Conservation (phyloP, 176 grass and related monocot species). For the Elymus sibiricus region DNA sequence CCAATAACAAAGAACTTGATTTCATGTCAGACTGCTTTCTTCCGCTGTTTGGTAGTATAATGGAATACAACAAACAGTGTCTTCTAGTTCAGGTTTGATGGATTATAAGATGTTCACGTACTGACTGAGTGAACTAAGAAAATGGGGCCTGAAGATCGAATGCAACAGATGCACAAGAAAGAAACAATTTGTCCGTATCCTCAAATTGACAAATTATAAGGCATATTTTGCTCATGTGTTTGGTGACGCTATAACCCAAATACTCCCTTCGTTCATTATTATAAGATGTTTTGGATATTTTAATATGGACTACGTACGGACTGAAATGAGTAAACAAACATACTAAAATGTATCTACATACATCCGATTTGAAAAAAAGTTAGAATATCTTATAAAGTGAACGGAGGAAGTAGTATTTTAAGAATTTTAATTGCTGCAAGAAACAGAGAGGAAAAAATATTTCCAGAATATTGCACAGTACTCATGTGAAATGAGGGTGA, state of each 20-base stretch:
- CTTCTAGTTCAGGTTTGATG: neutral
- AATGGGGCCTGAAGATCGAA: neutral
- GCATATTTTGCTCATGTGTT: too few relatives aligned
- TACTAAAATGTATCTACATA: too few relatives aligned
- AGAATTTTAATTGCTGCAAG: too few relatives aligned
- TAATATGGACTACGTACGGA: too few relatives aligned
- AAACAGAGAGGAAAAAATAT: too few relatives aligned
- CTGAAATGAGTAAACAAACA: too few relatives aligned
- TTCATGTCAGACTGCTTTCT: neutral
- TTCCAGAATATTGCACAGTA: too few relatives aligned
- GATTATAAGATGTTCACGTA: neutral
- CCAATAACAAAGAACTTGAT: neutral
- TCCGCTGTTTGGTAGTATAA: neutral
- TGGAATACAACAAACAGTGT: neutral
- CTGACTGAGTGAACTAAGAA: neutral
- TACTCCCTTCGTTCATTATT: neutral
- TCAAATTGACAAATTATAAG: neutral
- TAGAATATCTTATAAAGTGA: too few relatives aligned
- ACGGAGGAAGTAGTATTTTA: too few relatives aligned
- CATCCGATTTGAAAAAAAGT: too few relatives aligned
- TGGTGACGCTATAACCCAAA: neutral
- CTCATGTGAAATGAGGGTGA: too few relatives aligned
- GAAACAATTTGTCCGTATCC: neutral
- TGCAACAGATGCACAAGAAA: slow-evolving; percentile 9
- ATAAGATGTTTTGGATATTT: too few relatives aligned